Percentiles rank a stretch among this genome's conserved stretches.
Conservation (phyloP, 139 green algal genomes). For the Micractinium conductrix region DNA sequence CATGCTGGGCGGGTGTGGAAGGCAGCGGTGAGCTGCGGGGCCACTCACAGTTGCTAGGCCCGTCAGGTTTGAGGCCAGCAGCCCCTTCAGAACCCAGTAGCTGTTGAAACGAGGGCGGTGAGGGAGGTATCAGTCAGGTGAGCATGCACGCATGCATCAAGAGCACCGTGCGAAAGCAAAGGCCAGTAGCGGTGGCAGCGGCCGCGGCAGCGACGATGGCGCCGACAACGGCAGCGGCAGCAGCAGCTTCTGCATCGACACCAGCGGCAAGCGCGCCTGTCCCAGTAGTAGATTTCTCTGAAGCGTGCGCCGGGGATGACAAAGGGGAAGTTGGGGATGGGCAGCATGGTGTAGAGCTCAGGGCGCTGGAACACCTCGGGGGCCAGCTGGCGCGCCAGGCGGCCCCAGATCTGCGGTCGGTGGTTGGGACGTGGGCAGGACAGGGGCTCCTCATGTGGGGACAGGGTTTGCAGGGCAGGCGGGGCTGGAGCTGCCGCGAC, state of each 20-base stretch:
- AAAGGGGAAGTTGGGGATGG: constrained; percentile 74
- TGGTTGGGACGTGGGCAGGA: too few relatives aligned
- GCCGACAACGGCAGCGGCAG: too few relatives aligned
- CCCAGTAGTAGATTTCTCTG: constrained; percentile 57
- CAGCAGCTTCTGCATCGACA: too few relatives aligned
- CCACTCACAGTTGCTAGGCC: constrained; percentile 40
- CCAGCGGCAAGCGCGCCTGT: background rate
- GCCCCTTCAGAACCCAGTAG: constrained; percentile 87
- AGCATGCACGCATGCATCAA: background rate
- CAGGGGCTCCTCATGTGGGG: background rate
- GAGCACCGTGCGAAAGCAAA: background rate
- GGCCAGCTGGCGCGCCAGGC: constrained; percentile 40
- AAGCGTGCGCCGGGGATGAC: constrained; percentile 89
- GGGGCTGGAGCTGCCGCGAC: background rate
- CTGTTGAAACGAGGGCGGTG: too few relatives aligned
- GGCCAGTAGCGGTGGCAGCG: too few relatives aligned
- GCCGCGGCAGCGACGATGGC: too few relatives aligned
- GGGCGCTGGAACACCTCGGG: constrained; percentile 11
- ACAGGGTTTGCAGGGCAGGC: background rate
- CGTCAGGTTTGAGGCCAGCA: constrained; percentile 80
- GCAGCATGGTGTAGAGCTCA: constrained; percentile 73
- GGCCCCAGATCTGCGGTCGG: constrained; percentile 48
- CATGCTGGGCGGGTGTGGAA: too few relatives aligned
- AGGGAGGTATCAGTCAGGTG: too few relatives aligned
- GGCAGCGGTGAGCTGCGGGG: too few relatives aligned